Base-by-base conservation (phyloP, 768 basidiomycete species). In the Lactifluus subvellereus region DNA sequence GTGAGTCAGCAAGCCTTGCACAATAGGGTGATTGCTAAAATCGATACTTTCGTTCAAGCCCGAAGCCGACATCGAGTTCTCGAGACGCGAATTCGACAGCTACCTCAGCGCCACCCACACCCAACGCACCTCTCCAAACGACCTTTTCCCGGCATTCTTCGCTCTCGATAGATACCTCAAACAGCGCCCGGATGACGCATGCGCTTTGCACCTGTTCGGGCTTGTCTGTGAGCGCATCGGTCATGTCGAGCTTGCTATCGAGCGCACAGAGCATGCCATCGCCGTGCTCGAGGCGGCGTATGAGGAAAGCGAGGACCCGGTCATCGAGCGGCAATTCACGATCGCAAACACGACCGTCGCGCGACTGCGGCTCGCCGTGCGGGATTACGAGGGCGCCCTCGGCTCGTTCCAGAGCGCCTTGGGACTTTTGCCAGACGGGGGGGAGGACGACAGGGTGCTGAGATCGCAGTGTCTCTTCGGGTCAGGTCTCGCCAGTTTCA, bases 201-300 rank as follows among this genome's bases (percentile, higher is more conserved):
- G 84, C 32, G 94, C 86, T 0, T 75, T 92, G 10, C 93, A 98
- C 71, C 83, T 98, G 18, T 84, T 89, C 60, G 89, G 86, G 0
- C 82, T 98, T 6, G 77, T 98, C 22, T 92, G 88, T 71, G 97
- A 99, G 71, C 81, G 86, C 57, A 76, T 98, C 5, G 89, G 87
- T 13, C 87, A 91, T 43, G 69, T 80, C 33, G 82, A 85, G 16
- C 78, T 84, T 33, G 90, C 85, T 6, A 75, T 79, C 16, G 74
- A 77, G 30, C 75, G 84, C 38, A 78, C 94, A 45, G 73, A 78
- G 38, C 80, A 79, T 33, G 85, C 89, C 0, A 90, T 92, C 14
- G 62, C 73, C 4, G 77, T 94, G 10, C 76, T 98, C n/a, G 96
- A 98, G 73, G 80, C 84, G 1, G 80, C 82, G 32, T 99, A 97